Base-by-base conservation (phyloP, 371 early-diverging fungal species). In the Mucor plumbeus region DNA sequence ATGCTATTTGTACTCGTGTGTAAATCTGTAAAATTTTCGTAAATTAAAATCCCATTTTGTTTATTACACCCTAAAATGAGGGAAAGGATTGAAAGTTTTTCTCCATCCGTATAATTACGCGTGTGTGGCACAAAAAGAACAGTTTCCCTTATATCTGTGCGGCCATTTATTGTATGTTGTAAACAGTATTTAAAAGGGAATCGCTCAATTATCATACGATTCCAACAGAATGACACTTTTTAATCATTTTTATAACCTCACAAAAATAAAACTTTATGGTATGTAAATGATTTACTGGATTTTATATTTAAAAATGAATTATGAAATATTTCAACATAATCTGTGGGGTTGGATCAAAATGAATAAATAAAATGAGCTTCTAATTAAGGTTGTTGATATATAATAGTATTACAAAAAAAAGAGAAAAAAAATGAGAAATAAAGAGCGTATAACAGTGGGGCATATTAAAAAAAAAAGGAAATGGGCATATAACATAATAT, bases 61-160 rank as follows among this genome's bases (percentile, higher is more conserved):
- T 17, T 44, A 44, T 26, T 26, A 3, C 26, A 26, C 1, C 26
- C 26, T 26, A 26, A 26, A 26, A 26, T 26, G 26, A 26, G 26
- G 26, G 3, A 26, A 26, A 26, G 3, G 1, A 38, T 38, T 38
- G 38, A 38, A 38, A 38, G 38, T 38, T 38, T 38, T 38, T 38
- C 38, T 38, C 26, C 21, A 9, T 21, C 19, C 50, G 17, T 50
- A 26, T 17, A 4, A 19, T 10, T 50, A 50, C 50, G 50, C 50
- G 50, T 50, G 50, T 50, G 50, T 50, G 50, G 50, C 50, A 50
- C 50, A 50, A 48, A 19, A 21, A 26, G 50, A 50, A 10, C 50
- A 50, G 10, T 26, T 50, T 50, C 21, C 11, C 7, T 21, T 50
- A 26, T 5, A 26, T 50, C 50, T 19, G 50, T 50, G 26, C 50